Evolutionary conservation across 2,329 filamentous ascomycete genomes (phyloP).

Genomic region (Blastomyces silverae): DNA sequence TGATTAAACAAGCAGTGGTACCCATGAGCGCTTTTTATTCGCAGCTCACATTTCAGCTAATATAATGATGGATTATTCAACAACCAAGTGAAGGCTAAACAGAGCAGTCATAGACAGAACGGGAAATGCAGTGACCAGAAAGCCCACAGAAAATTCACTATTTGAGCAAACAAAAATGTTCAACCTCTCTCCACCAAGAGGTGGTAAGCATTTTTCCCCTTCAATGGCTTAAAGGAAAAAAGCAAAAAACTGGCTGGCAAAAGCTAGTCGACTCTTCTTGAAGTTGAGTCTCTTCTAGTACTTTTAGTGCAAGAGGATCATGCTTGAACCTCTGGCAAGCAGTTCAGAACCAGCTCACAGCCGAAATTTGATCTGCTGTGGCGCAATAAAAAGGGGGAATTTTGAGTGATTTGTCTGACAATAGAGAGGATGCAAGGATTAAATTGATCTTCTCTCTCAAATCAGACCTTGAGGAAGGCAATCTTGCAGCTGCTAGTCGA

Average conservation of each 20-base stretch:
- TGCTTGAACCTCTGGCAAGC: not conserved
- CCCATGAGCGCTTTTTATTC: not conserved
- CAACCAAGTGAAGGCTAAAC: not conserved
- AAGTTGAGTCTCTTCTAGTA: not conserved
- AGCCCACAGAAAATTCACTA: too few relatives aligned
- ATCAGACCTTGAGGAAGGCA: not conserved
- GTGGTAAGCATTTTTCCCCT: too few relatives aligned
- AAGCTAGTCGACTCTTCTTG: not conserved
- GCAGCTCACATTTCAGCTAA: not conserved
- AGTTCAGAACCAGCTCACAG: not conserved
- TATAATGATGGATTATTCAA: not conserved
- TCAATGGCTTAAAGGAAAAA: too few relatives aligned
- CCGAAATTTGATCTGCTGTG: not conserved
- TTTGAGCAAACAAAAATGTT: too few relatives aligned
- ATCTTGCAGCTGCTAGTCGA: not conserved
- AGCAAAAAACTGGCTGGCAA: not conserved
- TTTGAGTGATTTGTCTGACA: not conserved
- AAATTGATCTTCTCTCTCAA: too few relatives aligned
- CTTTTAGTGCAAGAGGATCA: too few relatives aligned
- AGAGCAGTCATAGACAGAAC: too few relatives aligned
- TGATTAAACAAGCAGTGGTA: not conserved
- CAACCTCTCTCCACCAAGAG: too few relatives aligned
- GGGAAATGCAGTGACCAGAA: too few relatives aligned
- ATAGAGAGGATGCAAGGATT: not conserved
- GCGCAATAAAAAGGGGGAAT: too few relatives aligned